Evolutionary conservation across 1,284 basidiomycete species (phyloP).

Genomic region (Phylloboletellus chloephorus): DNA sequence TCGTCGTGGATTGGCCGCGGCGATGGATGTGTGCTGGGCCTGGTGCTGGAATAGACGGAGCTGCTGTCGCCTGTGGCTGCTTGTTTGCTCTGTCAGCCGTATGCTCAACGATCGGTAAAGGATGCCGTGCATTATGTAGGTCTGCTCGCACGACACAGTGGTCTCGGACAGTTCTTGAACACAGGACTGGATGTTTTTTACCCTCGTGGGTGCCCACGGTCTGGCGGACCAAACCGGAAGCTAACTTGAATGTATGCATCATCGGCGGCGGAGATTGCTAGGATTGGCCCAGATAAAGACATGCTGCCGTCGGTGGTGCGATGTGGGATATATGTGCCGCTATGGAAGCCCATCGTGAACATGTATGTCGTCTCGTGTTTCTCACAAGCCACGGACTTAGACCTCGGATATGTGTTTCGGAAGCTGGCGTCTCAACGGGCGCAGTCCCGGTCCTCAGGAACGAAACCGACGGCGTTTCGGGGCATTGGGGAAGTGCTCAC

Average conservation of each 20-base stretch:
- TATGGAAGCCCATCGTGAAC: slow-evolving; percentile 81
- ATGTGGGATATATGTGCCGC: slow-evolving; percentile 80
- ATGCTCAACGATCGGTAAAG: background rate
- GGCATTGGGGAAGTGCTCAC: slow-evolving; percentile 93
- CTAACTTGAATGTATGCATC: background rate
- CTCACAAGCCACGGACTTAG: slow-evolving; percentile 8
- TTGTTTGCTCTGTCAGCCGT: background rate
- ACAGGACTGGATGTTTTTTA: slow-evolving; percentile 70
- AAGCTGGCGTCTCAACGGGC: slow-evolving; percentile 3
- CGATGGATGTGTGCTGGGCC: background rate
- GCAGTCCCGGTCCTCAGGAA: slow-evolving; percentile 43
- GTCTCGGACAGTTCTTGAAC: slow-evolving; percentile 78
- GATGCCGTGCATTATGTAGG: slow-evolving; percentile 33
- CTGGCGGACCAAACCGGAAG: background rate
- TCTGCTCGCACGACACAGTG: slow-evolving; percentile 77
- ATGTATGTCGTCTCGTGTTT: slow-evolving; percentile 44
- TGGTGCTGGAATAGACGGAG: background rate
- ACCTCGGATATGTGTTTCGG: slow-evolving; percentile 1
- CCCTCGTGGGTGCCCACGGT: slow-evolving; percentile 60
- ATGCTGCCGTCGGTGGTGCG: slow-evolving; percentile 78
- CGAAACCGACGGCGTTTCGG: slow-evolving; percentile 75
- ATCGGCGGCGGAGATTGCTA: slow-evolving; percentile 24
- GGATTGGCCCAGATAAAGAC: slow-evolving; percentile 83
- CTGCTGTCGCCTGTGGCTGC: slow-evolving; percentile 1
- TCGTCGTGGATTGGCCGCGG: background rate